Percentiles rank a stretch among this genome's conserved stretches.
phyloP scores from a whole-genome alignment of 805 yeast genomes.

The Saturnispora hagleri region DNA sequence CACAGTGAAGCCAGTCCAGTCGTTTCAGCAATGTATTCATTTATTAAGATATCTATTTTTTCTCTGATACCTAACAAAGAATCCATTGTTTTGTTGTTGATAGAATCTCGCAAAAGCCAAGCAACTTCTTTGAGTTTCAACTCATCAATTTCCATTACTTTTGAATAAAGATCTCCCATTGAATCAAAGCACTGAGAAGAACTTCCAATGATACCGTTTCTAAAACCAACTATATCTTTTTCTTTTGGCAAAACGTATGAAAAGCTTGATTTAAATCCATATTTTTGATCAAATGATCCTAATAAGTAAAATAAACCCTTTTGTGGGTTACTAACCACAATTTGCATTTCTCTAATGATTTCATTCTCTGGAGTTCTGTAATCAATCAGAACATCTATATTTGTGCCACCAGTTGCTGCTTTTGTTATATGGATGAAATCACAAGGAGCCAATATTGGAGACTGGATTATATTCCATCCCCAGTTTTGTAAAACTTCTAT shows the following conservation, averaged over 20 bases:
- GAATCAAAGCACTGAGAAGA: not conserved
- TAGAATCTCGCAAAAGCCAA: slow-evolving; percentile 2
- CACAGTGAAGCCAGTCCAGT: not conserved
- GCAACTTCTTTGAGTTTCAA: not conserved
- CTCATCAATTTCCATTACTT: slow-evolving; percentile 2
- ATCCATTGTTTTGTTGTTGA: not conserved
- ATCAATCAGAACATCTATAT: slow-evolving; percentile 9
- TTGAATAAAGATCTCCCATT: not conserved
- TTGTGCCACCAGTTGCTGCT: not conserved
- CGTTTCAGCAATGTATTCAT: not conserved
- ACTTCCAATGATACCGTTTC: not conserved
- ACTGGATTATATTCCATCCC: slow-evolving; percentile 6
- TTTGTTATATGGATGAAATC: slow-evolving; percentile 10
- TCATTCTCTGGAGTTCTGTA: slow-evolving; percentile 1
- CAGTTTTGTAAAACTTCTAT: slow-evolving; percentile 1
- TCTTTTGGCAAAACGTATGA: not conserved
- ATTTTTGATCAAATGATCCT: slow-evolving; percentile 4
- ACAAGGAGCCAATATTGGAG: slow-evolving; percentile 4
- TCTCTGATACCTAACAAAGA: slow-evolving; percentile 4
- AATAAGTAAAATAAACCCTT: slow-evolving; percentile 4
- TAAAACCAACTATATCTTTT: not conserved
- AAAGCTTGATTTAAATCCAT: slow-evolving; percentile 6
- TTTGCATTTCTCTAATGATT: slow-evolving; percentile 8
- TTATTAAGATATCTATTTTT: slow-evolving; percentile 3
- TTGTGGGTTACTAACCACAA: not conserved